Evolutionary conservation across 2,329 filamentous ascomycete genomes (phyloP).

Genomic region (Aspergillus eucalypticola): DNA sequence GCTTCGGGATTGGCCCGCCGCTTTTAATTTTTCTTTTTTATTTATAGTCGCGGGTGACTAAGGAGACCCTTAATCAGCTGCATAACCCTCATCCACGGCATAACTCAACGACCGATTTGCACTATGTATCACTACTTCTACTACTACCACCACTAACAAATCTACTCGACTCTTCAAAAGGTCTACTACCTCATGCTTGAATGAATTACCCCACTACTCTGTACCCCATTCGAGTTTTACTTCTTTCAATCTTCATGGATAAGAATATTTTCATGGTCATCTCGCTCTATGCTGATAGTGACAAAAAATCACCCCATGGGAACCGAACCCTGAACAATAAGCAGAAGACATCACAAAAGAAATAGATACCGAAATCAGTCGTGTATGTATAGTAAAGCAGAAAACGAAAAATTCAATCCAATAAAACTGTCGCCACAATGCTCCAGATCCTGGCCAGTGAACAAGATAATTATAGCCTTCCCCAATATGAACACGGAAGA

Average conservation of each 20-base stretch:
- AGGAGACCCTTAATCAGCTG: not conserved
- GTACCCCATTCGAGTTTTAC: not conserved
- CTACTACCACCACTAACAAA: too few relatives aligned
- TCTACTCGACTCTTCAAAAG: too few relatives aligned
- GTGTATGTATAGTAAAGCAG: slow-evolving; percentile 6
- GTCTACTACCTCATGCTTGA: too few relatives aligned
- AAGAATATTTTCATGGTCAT: not conserved
- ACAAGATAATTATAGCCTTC: slow-evolving; percentile 4
- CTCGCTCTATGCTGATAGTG: not conserved
- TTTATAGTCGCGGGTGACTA: slow-evolving; percentile 7
- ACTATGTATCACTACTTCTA: too few relatives aligned
- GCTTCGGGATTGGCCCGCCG: slow-evolving; percentile 11
- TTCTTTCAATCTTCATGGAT: too few relatives aligned
- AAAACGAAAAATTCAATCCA: slow-evolving; percentile 6
- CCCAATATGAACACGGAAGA: slow-evolving; percentile 25
- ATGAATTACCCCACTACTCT: too few relatives aligned
- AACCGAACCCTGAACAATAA: not conserved
- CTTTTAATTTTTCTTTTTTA: slow-evolving; percentile 10
- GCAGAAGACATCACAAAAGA: not conserved
- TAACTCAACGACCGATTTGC: not conserved
- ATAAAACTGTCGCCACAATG: not conserved
- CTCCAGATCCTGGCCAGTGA: not conserved
- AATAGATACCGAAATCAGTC: slow-evolving; percentile 18
- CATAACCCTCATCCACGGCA: not conserved
- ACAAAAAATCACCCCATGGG: not conserved